Evolutionary conservation across 331 rosid genomes (phyloP).

Genomic region (Spiraea crenata): DNA sequence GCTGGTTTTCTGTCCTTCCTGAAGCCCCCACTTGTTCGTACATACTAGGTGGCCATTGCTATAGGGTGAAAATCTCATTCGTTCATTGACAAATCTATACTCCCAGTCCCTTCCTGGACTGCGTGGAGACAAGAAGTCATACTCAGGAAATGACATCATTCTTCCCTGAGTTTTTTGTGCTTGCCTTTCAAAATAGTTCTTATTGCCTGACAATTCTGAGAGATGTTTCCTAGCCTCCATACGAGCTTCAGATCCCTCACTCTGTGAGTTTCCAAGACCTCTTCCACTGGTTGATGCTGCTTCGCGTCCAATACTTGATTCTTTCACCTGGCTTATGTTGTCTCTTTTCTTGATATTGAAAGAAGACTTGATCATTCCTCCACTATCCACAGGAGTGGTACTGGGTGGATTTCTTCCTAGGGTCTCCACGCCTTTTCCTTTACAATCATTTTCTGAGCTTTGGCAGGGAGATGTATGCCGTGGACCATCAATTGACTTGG

Average conservation of each 20-base stretch:
- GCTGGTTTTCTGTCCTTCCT: slow-evolving; percentile 30
- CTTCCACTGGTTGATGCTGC: slow-evolving; percentile 42
- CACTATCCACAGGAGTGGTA: slow-evolving; percentile 10
- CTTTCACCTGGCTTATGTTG: slow-evolving; percentile 26
- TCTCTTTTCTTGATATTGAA: slow-evolving; percentile 30
- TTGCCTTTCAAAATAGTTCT: slow-evolving; percentile 17
- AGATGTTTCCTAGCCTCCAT: slow-evolving; percentile 25
- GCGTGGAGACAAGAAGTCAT: slow-evolving; percentile 33
- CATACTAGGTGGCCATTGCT: slow-evolving; percentile 27
- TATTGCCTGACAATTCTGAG: slow-evolving; percentile 25
- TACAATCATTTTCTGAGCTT: slow-evolving; percentile 32
- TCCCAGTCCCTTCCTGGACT: slow-evolving; percentile 21
- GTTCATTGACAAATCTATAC: background rate
- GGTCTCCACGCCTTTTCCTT: slow-evolving; percentile 31
- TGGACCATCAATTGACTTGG: slow-evolving; percentile 19
- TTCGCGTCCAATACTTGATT: slow-evolving; percentile 34
- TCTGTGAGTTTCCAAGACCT: slow-evolving; percentile 24
- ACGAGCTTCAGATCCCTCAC: slow-evolving; percentile 30
- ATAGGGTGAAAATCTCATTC: slow-evolving; percentile 31
- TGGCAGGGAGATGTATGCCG: slow-evolving; percentile 22
- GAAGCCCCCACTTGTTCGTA: slow-evolving; percentile 39
- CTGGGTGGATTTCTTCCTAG: slow-evolving; percentile 27
- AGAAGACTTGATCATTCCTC: slow-evolving; percentile 25
- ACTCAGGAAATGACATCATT: slow-evolving; percentile 31
- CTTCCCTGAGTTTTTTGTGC: slow-evolving; percentile 30